Evolutionary conservation across 2,329 filamentous ascomycete species (phyloP).

Genomic region (Fusarium transvaalense): DNA sequence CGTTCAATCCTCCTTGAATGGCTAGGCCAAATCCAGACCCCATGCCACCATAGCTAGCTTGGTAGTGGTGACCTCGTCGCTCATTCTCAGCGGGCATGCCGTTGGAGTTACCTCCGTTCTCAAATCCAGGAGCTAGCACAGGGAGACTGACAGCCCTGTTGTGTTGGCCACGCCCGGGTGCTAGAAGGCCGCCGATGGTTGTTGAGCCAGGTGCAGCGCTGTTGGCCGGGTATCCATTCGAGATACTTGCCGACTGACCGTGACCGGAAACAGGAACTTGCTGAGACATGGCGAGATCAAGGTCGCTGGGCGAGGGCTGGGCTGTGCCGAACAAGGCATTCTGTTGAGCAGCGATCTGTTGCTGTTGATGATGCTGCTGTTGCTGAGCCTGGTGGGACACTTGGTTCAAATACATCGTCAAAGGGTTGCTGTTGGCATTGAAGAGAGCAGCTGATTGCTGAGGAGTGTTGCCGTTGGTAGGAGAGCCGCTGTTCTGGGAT

Average conservation of each 20-base stretch:
- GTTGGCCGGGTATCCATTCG: slow-evolving; percentile 71
- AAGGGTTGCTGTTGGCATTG: slow-evolving; percentile 85
- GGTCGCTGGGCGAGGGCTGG: slow-evolving; percentile 68
- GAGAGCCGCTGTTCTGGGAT: slow-evolving; percentile 70
- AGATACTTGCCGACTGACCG: slow-evolving; percentile 74
- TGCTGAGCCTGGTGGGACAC: slow-evolving; percentile 78
- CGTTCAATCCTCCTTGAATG: slow-evolving; percentile 73
- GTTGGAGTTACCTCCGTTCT: slow-evolving; percentile 68
- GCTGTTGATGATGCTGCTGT: slow-evolving; percentile 81
- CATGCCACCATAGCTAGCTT: slow-evolving; percentile 72
- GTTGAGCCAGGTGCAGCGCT: slow-evolving; percentile 69
- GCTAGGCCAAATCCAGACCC: slow-evolving; percentile 71
- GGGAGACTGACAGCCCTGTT: slow-evolving; percentile 92
- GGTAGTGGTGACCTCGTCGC: slow-evolving; percentile 75
- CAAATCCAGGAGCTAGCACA: slow-evolving; percentile 72
- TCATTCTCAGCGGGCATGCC: slow-evolving; percentile 64
- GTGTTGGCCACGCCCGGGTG: slow-evolving; percentile 74
- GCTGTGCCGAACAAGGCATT: slow-evolving; percentile 83
- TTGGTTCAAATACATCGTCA: slow-evolving; percentile 94
- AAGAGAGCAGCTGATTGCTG: slow-evolving; percentile 79
- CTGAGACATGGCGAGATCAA: slow-evolving; percentile 69
- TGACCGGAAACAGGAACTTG: slow-evolving; percentile 72
- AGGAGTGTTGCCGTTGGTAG: slow-evolving; percentile 66
- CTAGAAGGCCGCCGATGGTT: slow-evolving; percentile 81
- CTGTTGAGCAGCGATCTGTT: slow-evolving; percentile 80